Base-by-base conservation (phyloP, 805 yeast genomes). In the Spathaspora arborariae region DNA sequence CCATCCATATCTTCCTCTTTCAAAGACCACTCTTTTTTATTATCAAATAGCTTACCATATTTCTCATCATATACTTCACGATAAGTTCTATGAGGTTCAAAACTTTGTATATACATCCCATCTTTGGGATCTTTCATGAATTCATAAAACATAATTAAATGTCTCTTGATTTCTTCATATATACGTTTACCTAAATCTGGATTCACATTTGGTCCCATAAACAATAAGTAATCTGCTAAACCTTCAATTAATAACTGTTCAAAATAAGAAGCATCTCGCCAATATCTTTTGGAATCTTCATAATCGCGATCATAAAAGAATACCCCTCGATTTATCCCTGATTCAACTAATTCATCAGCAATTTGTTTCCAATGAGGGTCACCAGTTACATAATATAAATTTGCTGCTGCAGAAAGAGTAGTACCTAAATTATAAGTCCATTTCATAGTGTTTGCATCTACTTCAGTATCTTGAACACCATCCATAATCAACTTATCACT, bases 341-440 rank as follows among this genome's bases (percentile, higher is more conserved):
- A 84, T 37, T 68, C 70, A 8, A 85, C 85, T 58, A 76, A 61
- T n/a, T 61, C 69, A 45, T 63, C 66, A 4, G 80, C 78, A 30
- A 67, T 72, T 9, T 64, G 46, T 48, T 66, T 60, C 82, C 84
- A 83, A 56, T 75, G 67, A 10, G 65, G 59, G 46, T 81, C 78
- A 16, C 69, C 60, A 39, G 86, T 84, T 49, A 66, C 64, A 43
- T 67, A 67, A 53, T 74, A 82, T 54, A 83, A 61, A 54, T 71
- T 62, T 13, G 78, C 63, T 7, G 79, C 72, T 1, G 83, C 79
- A 9, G 83, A 75, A 27, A 84, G 55, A 0, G 88, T 80, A 9
- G 84, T 76, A 19, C 90, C 90, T 9, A 79, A 75, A 63, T 84
- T 84, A 61, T 84, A 84, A 5, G 87, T 75, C 78, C 82, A 81